Base-by-base conservation (phyloP, 2,329 filamentous ascomycete species). In the Penicillium sp. region DNA sequence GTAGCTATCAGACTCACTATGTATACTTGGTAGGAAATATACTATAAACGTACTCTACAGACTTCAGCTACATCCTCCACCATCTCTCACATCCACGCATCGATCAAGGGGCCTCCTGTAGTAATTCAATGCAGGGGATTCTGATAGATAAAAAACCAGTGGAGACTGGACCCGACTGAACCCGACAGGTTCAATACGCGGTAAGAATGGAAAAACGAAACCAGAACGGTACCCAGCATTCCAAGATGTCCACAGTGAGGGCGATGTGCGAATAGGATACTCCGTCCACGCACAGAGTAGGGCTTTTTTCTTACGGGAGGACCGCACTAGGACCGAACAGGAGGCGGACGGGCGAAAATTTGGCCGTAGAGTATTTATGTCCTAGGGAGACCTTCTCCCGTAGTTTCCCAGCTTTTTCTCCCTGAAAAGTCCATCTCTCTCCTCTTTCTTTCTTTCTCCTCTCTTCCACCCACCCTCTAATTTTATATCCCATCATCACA, bases 401-500 rank as follows among this genome's bases (percentile, higher is more conserved):
- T 66, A 62, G 60, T 67, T 69, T 65, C 64, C 67, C 67, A 69
- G 67, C 65, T 70, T 70, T 71, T 70, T 68, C 62, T 64, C 63
- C 63, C 56, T 64, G 61, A 67, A 70, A 69, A 66, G 63, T 67
- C 64, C 56, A 59, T 59, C 62, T 59, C 53, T 59, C 58, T 57
- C 60, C 61, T 65, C 57, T 57, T 56, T 54, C 50, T 46, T 62
- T 58, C 59, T 58, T 57, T 60, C 56, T 62, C 59, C 58, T 63
- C 59, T 64, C 59, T 61, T 58, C 56, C 60, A 48, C 56, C 53
- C 53, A 52, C 50, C 45, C 54, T 55, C 45, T 54, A 56, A 66
- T 55, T 48, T 56, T 55, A 74, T 73, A 79, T 29, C 13, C 49
- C 44, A 42, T 77, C 81, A 79, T 86, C 83, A 84, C 83, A 90